Evolutionary conservation across 2,329 filamentous ascomycete genomes (phyloP).

Genomic region (Xylariales sp.): DNA sequence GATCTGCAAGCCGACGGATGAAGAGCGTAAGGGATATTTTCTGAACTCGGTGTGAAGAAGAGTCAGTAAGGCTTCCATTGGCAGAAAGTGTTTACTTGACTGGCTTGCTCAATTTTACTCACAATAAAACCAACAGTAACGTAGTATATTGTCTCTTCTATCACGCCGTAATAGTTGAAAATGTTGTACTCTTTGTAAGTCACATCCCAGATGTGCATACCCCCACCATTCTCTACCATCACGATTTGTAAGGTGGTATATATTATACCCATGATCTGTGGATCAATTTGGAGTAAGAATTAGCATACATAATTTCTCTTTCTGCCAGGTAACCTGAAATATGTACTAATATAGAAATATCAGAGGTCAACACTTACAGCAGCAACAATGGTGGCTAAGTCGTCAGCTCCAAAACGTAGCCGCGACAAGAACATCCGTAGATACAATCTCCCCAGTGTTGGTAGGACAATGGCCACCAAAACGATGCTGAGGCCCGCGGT

Average conservation of each 20-base stretch:
- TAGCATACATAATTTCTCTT: neutral
- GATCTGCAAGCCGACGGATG: conserved; percentile 28
- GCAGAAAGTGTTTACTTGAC: no score
- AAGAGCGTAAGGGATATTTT: conserved; percentile 32
- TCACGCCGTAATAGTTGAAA: conserved; percentile 18
- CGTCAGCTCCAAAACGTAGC: conserved; percentile 26
- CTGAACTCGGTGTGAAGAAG: no score
- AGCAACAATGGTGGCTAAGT: conserved; percentile 26
- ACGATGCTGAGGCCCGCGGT: conserved; percentile 22
- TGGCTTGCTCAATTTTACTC: no score
- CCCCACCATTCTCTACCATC: conserved; percentile 15
- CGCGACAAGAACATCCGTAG: conserved; percentile 18
- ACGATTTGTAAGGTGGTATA: conserved; percentile 22
- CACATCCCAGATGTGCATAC: conserved; percentile 24
- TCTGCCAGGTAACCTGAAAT: neutral
- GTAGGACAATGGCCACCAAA: conserved; percentile 20
- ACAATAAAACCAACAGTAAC: conserved; percentile 25
- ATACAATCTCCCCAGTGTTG: conserved; percentile 22
- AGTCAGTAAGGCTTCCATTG: no score
- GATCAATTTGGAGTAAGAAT: conserved; percentile 1
- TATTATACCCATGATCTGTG: conserved; percentile 15
- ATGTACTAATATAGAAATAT: neutral
- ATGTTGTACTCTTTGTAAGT: conserved; percentile 26
- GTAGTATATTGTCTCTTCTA: conserved; percentile 21
- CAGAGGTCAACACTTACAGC: conserved; percentile 15